Conservation (phyloP, 768 basidiomycete genomes). For the Mycena capillaripes region DNA sequence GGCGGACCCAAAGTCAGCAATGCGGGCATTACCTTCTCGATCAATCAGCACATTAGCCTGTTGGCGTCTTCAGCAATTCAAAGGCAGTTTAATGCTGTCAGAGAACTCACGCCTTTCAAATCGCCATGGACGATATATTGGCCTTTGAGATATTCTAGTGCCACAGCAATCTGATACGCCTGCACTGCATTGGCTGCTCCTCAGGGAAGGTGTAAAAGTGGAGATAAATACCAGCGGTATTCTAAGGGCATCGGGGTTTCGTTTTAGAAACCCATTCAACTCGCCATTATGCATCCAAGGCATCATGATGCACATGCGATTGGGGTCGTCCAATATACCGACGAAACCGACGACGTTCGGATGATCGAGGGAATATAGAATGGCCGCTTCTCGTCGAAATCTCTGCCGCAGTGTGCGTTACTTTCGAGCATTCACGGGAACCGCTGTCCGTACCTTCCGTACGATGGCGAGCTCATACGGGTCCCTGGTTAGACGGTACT, state of each 20-base stretch:
- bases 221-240: not conserved
- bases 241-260: not conserved
- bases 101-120: slow-evolving; percentile 14
- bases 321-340: slow-evolving; percentile 7
- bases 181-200: not conserved
- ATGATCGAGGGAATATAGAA: not conserved
- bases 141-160: not conserved
- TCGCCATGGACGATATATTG: slow-evolving; percentile 6
- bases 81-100: not conserved
- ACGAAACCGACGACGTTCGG: not conserved
- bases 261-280: not conserved
- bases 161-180: not conserved
- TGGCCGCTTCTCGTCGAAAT: not conserved
- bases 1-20: slow-evolving; percentile 8
- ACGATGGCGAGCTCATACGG: not conserved
- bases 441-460: not conserved
- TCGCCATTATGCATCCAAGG: slow-evolving; percentile 5
- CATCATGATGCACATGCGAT: slow-evolving; percentile 7
- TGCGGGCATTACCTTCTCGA: not conserved
- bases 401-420: not conserved
- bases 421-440: not conserved
- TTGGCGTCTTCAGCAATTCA: not conserved
- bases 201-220: not conserved
- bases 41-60: slow-evolving; percentile 10
- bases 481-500: not conserved